Evolutionary conservation across 1,284 basidiomycete species (phyloP).

Genomic region (Leccinum fuscescens): DNA sequence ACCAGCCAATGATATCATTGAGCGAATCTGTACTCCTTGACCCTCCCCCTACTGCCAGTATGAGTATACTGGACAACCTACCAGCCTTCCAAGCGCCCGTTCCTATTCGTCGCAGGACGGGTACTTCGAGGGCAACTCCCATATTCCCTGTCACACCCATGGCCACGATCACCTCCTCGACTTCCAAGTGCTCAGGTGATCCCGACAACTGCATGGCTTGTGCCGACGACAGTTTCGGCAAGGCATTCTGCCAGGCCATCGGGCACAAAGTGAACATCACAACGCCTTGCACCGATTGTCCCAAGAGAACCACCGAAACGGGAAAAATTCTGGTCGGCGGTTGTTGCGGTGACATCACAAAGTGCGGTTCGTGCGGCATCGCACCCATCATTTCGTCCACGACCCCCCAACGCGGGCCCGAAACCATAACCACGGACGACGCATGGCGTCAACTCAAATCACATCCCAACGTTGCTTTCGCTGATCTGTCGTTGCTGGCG

Average conservation of each 20-base stretch:
- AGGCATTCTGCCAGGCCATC: constrained; percentile 82
- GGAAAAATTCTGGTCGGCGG: constrained; percentile 27
- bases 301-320: constrained; percentile 31
- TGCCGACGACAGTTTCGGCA: constrained; percentile 78
- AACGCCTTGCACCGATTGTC: constrained; percentile 55
- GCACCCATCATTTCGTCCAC: constrained; percentile 33
- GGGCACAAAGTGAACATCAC: constrained; percentile 54
- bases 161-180: constrained; percentile 18
- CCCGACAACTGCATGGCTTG: constrained; percentile 75
- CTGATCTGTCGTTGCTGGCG: constrained; percentile 78
- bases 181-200: constrained; percentile 50
- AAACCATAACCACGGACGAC: constrained; percentile 77
- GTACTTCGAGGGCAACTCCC: constrained; percentile 39
- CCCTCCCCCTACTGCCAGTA: constrained; percentile 17
- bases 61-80: constrained; percentile 70
- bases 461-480: constrained; percentile 83
- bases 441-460: constrained; percentile 87
- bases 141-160: constrained; percentile 51
- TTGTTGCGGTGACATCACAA: constrained; percentile 35
- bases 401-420: constrained; percentile 28
- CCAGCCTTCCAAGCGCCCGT: constrained; percentile 77
- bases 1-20: constrained; percentile 28
- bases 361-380: constrained; percentile 34
- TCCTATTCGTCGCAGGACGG: constrained; percentile 60
- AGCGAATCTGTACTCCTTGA: constrained; percentile 16